These are phyloP conservation scores for Kazachstania taianensis DNA, from an alignment of 805 yeast species.

Conservation along the genomic window DNA sequence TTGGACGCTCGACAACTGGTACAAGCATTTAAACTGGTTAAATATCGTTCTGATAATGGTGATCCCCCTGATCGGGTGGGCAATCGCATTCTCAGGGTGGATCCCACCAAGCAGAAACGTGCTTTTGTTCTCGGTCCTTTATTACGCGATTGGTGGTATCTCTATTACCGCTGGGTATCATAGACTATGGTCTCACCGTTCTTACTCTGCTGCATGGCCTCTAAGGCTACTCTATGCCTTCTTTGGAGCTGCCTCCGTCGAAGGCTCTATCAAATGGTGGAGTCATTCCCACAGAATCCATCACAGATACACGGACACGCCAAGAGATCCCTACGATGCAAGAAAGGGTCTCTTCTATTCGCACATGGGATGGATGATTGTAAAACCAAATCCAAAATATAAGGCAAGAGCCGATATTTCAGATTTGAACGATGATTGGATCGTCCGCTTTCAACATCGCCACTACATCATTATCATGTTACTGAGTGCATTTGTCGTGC, in stretches of 20 bases:
- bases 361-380: conserved; percentile 81
- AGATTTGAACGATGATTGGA: conserved; percentile 69
- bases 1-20: conserved; percentile 67
- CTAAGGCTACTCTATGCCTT: conserved; percentile 57
- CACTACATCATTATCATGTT: conserved; percentile 60
- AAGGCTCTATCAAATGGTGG: conserved; percentile 88
- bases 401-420: conserved; percentile 75
- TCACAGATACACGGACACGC: conserved; percentile 77
- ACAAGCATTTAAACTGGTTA: conserved; percentile 69
- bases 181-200: conserved; percentile 67
- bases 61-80: conserved; percentile 48
- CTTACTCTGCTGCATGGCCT: conserved; percentile 54
- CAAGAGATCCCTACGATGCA: conserved; percentile 80
- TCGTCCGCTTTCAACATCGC: conserved; percentile 72
- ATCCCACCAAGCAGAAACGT: conserved; percentile 44
- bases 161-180: conserved; percentile 84
- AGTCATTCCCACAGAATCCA: conserved; percentile 77
- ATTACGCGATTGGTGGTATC: conserved; percentile 54
- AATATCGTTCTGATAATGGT: conserved; percentile 54
- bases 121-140: conserved; percentile 35
- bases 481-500: conserved; percentile 49
- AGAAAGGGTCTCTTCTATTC: conserved; percentile 76
- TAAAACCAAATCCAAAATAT: conserved; percentile 70
- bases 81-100: conserved; percentile 30
- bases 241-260: conserved; percentile 75